Conservation (phyloP, 139 green algal species). For the Auxenochlorella pyrenoidosa region DNA sequence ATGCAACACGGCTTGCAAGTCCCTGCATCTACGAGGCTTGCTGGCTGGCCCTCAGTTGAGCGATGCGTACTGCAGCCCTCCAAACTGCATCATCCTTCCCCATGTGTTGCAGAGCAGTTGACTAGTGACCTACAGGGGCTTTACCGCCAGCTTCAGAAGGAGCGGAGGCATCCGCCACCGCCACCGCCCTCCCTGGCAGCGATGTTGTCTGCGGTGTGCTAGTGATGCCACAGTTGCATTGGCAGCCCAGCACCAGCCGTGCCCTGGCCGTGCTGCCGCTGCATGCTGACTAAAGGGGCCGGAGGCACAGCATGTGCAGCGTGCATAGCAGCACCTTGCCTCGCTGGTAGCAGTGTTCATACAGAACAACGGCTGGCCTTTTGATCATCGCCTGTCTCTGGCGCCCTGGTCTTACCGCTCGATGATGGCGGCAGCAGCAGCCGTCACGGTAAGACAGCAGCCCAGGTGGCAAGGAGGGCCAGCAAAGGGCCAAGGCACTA, state of each 20-base stretch:
- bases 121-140: no score
- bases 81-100: no score
- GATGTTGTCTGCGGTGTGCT: neutral
- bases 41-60: no score
- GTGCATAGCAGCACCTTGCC: neutral
- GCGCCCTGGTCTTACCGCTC: neutral
- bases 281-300: neutral
- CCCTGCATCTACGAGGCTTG: no score
- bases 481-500: neutral
- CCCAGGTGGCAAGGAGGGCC: no score
- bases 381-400: neutral
- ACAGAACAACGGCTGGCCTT: slow-evolving; percentile 8
- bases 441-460: neutral
- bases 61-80: no score
- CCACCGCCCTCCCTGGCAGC: neutral
- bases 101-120: no score
- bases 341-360: slow-evolving; percentile 2
- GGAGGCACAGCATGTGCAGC: neutral
- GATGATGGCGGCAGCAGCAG: neutral
- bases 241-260: slow-evolving; percentile 1
- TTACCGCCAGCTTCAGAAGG: neutral
- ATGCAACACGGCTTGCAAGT: no score
- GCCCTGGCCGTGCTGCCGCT: slow-evolving; percentile 8
- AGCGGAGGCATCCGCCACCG: neutral
- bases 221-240: neutral